phyloP scores from a whole-genome alignment of 108 stramenopile species.

The Schizochytrium sp. region DNA sequence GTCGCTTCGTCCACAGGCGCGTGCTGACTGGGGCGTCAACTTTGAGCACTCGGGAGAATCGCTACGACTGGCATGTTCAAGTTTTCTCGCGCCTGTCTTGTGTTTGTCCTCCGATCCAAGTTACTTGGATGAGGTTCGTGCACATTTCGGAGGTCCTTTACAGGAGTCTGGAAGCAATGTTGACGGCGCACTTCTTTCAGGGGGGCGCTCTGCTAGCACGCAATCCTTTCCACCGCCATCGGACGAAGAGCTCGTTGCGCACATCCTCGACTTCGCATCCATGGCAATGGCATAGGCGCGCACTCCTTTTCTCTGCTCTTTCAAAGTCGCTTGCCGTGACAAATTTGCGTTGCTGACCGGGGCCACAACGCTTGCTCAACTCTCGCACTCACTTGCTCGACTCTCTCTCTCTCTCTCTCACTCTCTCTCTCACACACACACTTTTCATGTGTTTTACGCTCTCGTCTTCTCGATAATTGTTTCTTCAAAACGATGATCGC shows the following conservation, averaged over 20 bases:
- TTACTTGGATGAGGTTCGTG: background rate
- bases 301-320: no score
- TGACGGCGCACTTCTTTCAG: background rate
- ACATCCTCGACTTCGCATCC: background rate
- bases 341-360: no score
- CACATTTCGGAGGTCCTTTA: background rate
- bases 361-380: no score
- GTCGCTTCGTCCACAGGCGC: background rate
- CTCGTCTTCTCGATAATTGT: no score
- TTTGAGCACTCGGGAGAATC: background rate
- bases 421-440: no score
- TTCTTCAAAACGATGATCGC: no score
- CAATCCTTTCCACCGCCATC: background rate
- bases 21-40: background rate
- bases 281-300: background rate
- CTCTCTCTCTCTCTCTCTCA: no score
- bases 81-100: background rate
- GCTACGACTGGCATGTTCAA: background rate
- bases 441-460: no score
- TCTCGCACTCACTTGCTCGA: no score
- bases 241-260: background rate
- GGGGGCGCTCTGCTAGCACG: background rate
- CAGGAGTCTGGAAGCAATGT: background rate
- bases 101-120: background rate
- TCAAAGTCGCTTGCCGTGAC: no score